Evolutionary conservation across 768 basidiomycete genomes (phyloP).

Genomic region (Pisolithus orientalis): DNA sequence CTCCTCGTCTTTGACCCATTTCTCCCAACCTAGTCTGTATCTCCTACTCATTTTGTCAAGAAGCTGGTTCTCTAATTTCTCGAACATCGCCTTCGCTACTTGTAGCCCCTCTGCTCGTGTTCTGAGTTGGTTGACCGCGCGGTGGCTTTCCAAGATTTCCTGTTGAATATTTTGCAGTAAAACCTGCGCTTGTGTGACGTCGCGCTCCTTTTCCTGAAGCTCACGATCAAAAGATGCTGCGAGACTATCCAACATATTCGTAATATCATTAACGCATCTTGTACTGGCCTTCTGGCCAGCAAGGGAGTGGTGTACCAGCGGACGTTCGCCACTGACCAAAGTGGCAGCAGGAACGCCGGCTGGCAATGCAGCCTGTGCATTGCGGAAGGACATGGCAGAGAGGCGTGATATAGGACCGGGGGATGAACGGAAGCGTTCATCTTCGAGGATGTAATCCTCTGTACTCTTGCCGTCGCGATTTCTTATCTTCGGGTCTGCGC

Average conservation of each 20-base stretch:
- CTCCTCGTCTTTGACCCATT: slow-evolving; percentile 87
- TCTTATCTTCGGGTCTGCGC: slow-evolving; percentile 89
- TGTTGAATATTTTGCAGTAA: slow-evolving; percentile 81
- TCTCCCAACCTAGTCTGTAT: slow-evolving; percentile 86
- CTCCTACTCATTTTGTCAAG: slow-evolving; percentile 71
- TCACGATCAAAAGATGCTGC: slow-evolving; percentile 91
- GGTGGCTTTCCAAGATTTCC: slow-evolving; percentile 83
- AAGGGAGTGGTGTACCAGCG: slow-evolving; percentile 77
- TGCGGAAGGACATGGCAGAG: slow-evolving; percentile 66
- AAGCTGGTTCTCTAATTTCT: slow-evolving; percentile 60
- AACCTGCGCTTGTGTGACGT: slow-evolving; percentile 84
- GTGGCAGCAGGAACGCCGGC: slow-evolving; percentile 39
- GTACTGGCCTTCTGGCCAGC: slow-evolving; percentile 84
- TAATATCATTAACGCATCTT: slow-evolving; percentile 77
- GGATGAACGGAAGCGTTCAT: slow-evolving; percentile 92
- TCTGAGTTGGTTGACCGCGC: slow-evolving; percentile 64
- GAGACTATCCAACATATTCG: slow-evolving; percentile 80
- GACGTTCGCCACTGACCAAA: slow-evolving; percentile 49
- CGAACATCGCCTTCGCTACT: slow-evolving; percentile 51
- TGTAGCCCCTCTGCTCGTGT: slow-evolving; percentile 60
- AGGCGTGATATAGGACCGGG: slow-evolving; percentile 71
- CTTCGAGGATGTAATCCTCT: slow-evolving; percentile 98
- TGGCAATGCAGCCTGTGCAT: slow-evolving; percentile 47
- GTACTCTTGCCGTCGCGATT: slow-evolving; percentile 96
- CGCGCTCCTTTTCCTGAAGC: slow-evolving; percentile 85